These are phyloP conservation scores for Blastomyces emzantsi DNA, from an alignment of 2,329 filamentous ascomycete genomes.

Conservation along the genomic window DNA sequence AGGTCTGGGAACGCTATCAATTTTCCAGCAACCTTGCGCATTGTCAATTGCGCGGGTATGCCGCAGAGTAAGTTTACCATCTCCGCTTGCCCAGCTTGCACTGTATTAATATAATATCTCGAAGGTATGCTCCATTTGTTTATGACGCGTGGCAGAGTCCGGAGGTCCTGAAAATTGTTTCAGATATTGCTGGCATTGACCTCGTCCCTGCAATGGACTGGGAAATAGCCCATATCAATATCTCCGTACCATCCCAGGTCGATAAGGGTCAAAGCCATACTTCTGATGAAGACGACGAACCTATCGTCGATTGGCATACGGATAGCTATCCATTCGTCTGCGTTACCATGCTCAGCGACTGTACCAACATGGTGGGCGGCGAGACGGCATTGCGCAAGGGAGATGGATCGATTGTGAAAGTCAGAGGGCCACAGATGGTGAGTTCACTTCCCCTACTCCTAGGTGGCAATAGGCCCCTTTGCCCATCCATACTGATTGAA, in stretches of 20 bases:
- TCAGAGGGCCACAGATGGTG: constrained; percentile 53
- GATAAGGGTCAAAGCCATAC: constrained; percentile 38
- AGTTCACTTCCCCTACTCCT: constrained; percentile 16
- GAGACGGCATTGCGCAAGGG: constrained; percentile 53
- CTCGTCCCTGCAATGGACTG: constrained; percentile 47
- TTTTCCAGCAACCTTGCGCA: constrained; percentile 52
- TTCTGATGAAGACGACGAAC: constrained; percentile 42
- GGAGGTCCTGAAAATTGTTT: constrained; percentile 41
- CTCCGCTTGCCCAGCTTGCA: background rate
- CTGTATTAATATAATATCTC: background rate
- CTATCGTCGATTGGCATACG: constrained; percentile 54
- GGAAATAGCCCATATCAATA: constrained; percentile 50
- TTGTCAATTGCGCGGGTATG: constrained; percentile 49
- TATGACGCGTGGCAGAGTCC: constrained; percentile 54
- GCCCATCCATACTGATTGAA: constrained; percentile 9
- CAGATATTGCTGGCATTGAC: constrained; percentile 47
- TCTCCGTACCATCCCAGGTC: constrained; percentile 44
- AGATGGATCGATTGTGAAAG: constrained; percentile 47
- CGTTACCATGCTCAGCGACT: constrained; percentile 59
- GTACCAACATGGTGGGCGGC: constrained; percentile 53
- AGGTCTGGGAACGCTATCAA: constrained; percentile 48
- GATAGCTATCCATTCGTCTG: constrained; percentile 62
- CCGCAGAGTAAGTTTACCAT: constrained; percentile 42
- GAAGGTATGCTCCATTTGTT: constrained; percentile 54
- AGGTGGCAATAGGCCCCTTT: background rate